phyloP scores from a whole-genome alignment of 2,329 filamentous ascomycete species.

The Colletotrichum salicis region DNA sequence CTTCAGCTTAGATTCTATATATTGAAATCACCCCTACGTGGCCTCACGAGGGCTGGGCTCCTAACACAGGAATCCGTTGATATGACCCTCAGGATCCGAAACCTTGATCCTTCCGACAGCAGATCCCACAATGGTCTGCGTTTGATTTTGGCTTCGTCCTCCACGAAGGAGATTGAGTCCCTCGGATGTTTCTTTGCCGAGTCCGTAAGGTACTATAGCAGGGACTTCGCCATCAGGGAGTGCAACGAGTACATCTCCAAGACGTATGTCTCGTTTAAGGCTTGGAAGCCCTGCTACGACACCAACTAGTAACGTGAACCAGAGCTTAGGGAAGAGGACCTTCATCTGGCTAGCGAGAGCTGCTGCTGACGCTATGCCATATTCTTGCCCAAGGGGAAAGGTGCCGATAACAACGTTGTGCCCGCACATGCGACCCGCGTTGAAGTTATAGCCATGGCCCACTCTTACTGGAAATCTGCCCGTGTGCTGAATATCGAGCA shows the following conservation, averaged over 20 bases:
- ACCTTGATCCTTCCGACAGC: constrained; percentile 45
- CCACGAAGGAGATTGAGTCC: constrained; percentile 40
- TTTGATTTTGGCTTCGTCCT: constrained; percentile 42
- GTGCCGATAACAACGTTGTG: constrained; percentile 50
- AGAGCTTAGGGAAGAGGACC: constrained; percentile 48
- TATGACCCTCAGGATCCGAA: too few relatives aligned
- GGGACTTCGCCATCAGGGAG: constrained; percentile 39
- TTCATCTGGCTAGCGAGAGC: constrained; percentile 48
- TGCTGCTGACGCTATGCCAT: constrained; percentile 47
- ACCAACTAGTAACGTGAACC: constrained; percentile 50
- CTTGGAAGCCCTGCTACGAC: constrained; percentile 48
- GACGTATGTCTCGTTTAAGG: constrained; percentile 47
- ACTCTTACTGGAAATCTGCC: constrained; percentile 44
- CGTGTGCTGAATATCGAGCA: constrained; percentile 46
- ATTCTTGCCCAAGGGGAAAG: constrained; percentile 46
- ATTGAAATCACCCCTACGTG: too few relatives aligned
- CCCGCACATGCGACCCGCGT: constrained; percentile 47
- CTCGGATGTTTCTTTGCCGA: constrained; percentile 46
- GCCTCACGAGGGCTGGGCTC: too few relatives aligned
- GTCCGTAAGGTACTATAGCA: constrained; percentile 45
- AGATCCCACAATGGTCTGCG: constrained; percentile 45
- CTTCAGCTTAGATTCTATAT: too few relatives aligned
- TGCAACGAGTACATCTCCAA: constrained; percentile 51
- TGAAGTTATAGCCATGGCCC: constrained; percentile 50
- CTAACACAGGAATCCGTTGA: too few relatives aligned